Base-by-base conservation (phyloP, 2,329 filamentous ascomycete species). In the Simplicillium sp. region DNA sequence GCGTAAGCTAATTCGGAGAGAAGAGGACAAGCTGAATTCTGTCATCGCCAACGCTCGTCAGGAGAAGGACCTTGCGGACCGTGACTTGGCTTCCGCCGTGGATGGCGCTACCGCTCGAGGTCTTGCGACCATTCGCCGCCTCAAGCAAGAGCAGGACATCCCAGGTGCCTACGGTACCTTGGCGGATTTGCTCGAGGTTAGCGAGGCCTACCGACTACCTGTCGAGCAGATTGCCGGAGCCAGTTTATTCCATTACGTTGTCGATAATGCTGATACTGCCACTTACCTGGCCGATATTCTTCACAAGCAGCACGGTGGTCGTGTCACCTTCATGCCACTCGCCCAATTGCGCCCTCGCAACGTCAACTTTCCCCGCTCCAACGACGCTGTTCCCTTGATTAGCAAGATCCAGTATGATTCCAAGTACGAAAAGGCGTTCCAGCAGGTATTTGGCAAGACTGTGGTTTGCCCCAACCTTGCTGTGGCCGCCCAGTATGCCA, bases 181-280 rank as follows among this genome's bases (percentile, higher is more conserved):
- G 31, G 89, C 90, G 4, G 94, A 98, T 58, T 75, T 98, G n/a
- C 79, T 97, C 52, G 79, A 88, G 41, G 87, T 95, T 37, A 78
- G 73, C 43, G 87, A 95, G 40, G 76, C 79, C 40, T 97, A 95
- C 62, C 80, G 88, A 45, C 80, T 89, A 11, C 87, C 92, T 2
- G 84, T 94, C 9, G 92, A 98, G 62, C 87, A 94, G 51, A 92
- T 89, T 39, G 92, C 90, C 3, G 92, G 92, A 14, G 82, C 82
- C 47, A 94, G 87, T 57, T 71, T 98, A 8, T 98, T 98, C 64
- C 87, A 98, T 61, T 95, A 95, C 50, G 81, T 98, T 11, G 90
- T 97, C 34, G 90, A 98, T 58, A 90, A 84, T 38, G 87, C 94
- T 45, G 79, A 84, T 33, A 96, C 89, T 1, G 88, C 89, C 1